A percentile compares a stretch with the other conserved stretches of the same genome.
Evolutionary conservation across 306 rosid genomes (phyloP).

Genomic region (Urtica urens): DNA sequence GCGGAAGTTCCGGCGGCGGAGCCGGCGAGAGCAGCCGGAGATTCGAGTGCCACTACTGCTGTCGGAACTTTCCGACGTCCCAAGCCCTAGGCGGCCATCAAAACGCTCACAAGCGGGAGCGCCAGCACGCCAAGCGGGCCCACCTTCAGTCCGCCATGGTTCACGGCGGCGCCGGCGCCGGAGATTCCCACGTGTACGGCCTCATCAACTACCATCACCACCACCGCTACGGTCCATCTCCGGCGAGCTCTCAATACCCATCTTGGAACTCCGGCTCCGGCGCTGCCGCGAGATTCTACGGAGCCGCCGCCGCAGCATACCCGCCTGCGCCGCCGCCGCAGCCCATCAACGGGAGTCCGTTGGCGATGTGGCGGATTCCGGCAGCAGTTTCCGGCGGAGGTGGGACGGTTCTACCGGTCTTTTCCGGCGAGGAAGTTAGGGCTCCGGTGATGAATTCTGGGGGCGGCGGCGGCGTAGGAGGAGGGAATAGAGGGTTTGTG

Average conservation of each 20-base stretch:
- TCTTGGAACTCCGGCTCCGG: conserved; percentile 30
- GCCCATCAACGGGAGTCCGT: conserved; percentile 63
- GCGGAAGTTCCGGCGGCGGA: conserved; percentile 8
- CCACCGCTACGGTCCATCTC: conserved; percentile 36
- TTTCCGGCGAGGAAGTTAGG: conserved; percentile 39
- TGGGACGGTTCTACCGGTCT: conserved; percentile 29
- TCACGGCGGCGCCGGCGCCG: conserved; percentile 33
- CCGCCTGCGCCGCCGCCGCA: conserved; percentile 38
- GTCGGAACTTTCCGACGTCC: conserved; percentile 85
- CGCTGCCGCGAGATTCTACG: conserved; percentile 29
- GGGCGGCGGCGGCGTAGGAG: neutral
- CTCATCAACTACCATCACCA: conserved; percentile 54
- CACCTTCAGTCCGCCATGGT: conserved; percentile 75
- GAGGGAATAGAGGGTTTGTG: conserved; percentile 31
- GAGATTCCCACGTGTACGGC: conserved; percentile 54
- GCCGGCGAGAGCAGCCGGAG: conserved; percentile 50
- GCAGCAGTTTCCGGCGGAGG: conserved; percentile 18
- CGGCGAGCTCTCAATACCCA: conserved; percentile 32
- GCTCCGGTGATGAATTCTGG: conserved; percentile 19
- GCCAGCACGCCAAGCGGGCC: conserved; percentile 82
- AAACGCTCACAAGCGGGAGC: conserved; percentile 85
- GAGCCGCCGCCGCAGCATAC: conserved; percentile 24
- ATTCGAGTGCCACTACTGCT: conserved; percentile 90
- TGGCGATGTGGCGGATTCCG: conserved; percentile 67
- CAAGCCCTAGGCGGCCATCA: conserved; percentile 97